A percentile compares a stretch with the other conserved stretches of the same genome.
Evolutionary conservation across 2,329 filamentous ascomycete genomes (phyloP).

Genomic region (Diplodia corticola): DNA sequence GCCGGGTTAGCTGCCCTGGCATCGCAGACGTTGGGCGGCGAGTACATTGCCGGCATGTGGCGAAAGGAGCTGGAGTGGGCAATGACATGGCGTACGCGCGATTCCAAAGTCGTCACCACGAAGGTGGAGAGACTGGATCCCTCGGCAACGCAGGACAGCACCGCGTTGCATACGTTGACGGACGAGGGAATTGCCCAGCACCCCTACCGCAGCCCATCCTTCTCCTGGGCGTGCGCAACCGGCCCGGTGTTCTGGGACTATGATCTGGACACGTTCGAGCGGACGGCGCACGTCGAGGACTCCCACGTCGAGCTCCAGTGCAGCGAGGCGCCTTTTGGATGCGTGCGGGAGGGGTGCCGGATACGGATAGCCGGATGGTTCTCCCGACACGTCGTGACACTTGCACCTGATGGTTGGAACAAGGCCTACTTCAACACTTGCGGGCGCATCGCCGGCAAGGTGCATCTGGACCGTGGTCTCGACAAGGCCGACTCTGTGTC

Average conservation of each 20-base stretch:
- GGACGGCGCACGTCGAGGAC: background rate
- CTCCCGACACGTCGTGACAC: background rate
- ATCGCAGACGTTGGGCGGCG: background rate
- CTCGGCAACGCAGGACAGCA: too few species aligned
- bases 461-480: background rate
- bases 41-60: constrained; percentile 5
- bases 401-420: background rate
- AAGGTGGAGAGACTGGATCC: background rate
- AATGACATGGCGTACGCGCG: background rate
- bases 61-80: background rate
- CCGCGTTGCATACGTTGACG: too few species aligned
- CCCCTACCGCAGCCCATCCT: background rate
- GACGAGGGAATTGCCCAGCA: background rate
- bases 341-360: background rate
- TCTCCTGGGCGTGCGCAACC: background rate
- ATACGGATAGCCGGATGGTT: background rate
- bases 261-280: background rate
- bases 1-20: constrained; percentile 17
- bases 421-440: background rate
- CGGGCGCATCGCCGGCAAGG: background rate
- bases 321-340: background rate
- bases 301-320: background rate
- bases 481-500: background rate
- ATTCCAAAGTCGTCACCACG: background rate
- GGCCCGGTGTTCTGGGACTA: background rate